phyloP scores from a whole-genome alignment of 495 filamentous ascomycete genomes.

The Physcia stellaris region DNA sequence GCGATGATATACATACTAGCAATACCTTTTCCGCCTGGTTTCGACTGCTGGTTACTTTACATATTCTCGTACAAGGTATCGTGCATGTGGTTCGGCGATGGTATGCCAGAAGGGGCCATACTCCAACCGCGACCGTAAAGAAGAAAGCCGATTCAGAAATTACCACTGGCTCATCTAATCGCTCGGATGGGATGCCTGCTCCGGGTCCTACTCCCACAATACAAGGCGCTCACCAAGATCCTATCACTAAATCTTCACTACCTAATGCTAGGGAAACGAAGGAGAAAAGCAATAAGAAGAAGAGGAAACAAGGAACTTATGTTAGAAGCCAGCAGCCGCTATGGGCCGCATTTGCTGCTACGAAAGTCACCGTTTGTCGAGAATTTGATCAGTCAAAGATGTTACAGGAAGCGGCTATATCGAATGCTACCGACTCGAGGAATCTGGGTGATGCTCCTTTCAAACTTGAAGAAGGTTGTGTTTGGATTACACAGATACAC shows the following conservation, averaged over 20 bases:
- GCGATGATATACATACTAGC: conserved; percentile 6
- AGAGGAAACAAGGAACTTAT: conserved; percentile 75
- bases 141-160: conserved; percentile 46
- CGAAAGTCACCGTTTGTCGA: conserved; percentile 84
- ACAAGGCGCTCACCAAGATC: conserved; percentile 31
- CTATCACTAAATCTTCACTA: conserved; percentile 38
- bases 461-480: conserved; percentile 52
- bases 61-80: conserved; percentile 72
- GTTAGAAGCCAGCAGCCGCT: conserved; percentile 83
- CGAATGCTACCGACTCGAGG: conserved; percentile 62
- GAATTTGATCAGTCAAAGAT: conserved; percentile 81
- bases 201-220: conserved; percentile 32
- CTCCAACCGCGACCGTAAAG: conserved; percentile 25
- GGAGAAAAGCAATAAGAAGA: conserved; percentile 61
- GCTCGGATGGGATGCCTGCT: conserved; percentile 14
- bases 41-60: conserved; percentile 57
- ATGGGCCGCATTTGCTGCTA: conserved; percentile 88
- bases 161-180: conserved; percentile 31
- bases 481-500: conserved; percentile 80
- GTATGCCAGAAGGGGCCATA: conserved; percentile 36
- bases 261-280: conserved; percentile 39
- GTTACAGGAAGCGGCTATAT: conserved; percentile 55
- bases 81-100: conserved; percentile 40
- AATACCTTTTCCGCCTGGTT: conserved; percentile 34
- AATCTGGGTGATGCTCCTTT: conserved; percentile 72